These are phyloP conservation scores for Candida rishiriensis DNA, from an alignment of 805 yeast species.

Conservation along the genomic window DNA sequence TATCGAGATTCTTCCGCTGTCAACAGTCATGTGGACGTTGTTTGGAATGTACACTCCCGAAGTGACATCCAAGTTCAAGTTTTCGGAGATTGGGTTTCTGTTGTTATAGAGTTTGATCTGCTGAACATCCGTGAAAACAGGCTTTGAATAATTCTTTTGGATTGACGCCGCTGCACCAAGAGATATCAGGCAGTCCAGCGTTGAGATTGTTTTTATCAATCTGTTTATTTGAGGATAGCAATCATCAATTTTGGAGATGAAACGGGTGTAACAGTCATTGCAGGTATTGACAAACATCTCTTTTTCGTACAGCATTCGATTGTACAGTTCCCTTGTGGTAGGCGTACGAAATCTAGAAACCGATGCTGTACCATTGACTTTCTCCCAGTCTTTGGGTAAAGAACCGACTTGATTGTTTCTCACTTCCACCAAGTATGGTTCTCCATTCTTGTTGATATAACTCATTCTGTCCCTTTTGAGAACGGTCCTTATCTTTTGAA, in stretches of 20 bases:
- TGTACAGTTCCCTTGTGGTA: conserved; percentile 43
- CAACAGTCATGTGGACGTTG: conserved; percentile 45
- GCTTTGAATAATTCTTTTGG: conserved; percentile 43
- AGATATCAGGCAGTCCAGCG: conserved; percentile 64
- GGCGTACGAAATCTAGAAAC: conserved; percentile 76
- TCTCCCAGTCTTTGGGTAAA: conserved; percentile 74
- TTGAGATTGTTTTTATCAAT: conserved; percentile 45
- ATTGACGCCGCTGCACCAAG: conserved; percentile 54
- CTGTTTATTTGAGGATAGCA: conserved; percentile 35
- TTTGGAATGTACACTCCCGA: conserved; percentile 56
- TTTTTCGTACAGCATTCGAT: conserved; percentile 53
- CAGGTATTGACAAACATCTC: conserved; percentile 47
- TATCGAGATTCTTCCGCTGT: conserved; percentile 50
- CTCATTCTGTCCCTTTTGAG: conserved; percentile 55
- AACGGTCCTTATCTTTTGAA: conserved; percentile 39
- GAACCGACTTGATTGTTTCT: conserved; percentile 50
- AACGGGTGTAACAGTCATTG: conserved; percentile 41
- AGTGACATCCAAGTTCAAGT: conserved; percentile 7
- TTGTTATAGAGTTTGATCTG: conserved; percentile 50
- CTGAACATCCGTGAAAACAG: conserved; percentile 45
- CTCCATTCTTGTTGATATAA: conserved; percentile 54
- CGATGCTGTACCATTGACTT: conserved; percentile 62
- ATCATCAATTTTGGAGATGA: conserved; percentile 36
- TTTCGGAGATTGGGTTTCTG: conserved; percentile 35
- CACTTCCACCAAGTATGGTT: conserved; percentile 74